These are phyloP conservation scores for Nitzschia sp. DNA, from an alignment of 108 stramenopile genomes.

Conservation along the genomic window DNA sequence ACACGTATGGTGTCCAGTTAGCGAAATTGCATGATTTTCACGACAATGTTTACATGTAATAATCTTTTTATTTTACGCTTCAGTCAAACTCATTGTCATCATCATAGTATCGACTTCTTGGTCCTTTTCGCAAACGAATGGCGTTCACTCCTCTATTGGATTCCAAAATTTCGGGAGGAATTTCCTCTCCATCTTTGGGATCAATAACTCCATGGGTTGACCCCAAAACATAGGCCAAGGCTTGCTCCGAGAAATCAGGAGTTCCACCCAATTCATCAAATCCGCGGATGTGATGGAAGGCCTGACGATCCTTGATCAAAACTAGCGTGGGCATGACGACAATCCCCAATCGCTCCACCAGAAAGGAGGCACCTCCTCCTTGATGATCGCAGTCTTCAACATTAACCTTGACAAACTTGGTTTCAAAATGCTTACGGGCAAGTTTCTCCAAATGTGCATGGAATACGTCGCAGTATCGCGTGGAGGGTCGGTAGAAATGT, in stretches of 20 bases:
- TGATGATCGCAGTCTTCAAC: conserved; percentile 90
- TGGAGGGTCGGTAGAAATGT: conserved; percentile 94
- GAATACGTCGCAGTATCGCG: conserved; percentile 90
- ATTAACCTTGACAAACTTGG: conserved; percentile 93
- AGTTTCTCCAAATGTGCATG: conserved; percentile 85
- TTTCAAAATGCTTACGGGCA: conserved; percentile 90
- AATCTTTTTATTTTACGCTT: not conserved
- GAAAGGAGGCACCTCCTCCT: conserved; percentile 74
- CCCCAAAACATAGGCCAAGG: conserved; percentile 81
- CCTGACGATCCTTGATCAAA: conserved; percentile 89
- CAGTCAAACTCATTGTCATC: conserved; percentile 39
- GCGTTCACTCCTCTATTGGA: conserved; percentile 27
- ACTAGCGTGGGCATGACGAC: conserved; percentile 96
- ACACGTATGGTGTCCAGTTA: too few relatives aligned
- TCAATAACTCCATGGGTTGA: conserved; percentile 44
- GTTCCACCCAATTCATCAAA: conserved; percentile 97
- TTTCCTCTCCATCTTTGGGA: conserved; percentile 33
- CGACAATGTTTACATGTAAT: too few relatives aligned
- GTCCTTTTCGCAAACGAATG: conserved; percentile 30
- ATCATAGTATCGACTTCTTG: conserved; percentile 21
- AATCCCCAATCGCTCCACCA: conserved; percentile 92
- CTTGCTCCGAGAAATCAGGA: conserved; percentile 83
- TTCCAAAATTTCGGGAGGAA: conserved; percentile 32
- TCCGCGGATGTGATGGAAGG: conserved; percentile 89
- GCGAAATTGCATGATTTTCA: too few relatives aligned